phyloP scores from a whole-genome alignment of 768 basidiomycete genomes.

The Grammothele lineata region DNA sequence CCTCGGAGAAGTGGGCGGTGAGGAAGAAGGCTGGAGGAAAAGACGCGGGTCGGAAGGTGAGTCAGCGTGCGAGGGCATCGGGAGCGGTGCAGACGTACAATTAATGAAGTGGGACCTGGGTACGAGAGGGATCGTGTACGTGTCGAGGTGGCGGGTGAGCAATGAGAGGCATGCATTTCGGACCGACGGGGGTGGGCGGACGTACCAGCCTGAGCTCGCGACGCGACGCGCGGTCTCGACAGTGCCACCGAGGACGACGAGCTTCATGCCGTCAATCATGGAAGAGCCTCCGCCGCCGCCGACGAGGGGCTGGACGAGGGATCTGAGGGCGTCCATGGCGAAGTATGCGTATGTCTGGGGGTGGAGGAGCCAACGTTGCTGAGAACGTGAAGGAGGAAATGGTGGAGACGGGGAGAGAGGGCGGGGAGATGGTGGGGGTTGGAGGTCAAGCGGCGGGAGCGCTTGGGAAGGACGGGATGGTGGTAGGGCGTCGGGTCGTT shows the following conservation, averaged over 20 bases:
- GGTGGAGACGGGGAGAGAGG: slow-evolving; percentile 21
- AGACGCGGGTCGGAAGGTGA: slow-evolving; percentile 2
- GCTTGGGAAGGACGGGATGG: slow-evolving; percentile 16
- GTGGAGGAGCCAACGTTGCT: slow-evolving; percentile 37
- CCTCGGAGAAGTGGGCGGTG: slow-evolving; percentile 86
- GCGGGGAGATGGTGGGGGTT: slow-evolving; percentile 20
- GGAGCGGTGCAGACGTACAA: slow-evolving; percentile 47
- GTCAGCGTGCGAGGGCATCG: slow-evolving; percentile 7
- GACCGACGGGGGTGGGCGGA: too few relatives aligned
- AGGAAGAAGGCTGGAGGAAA: slow-evolving; percentile 50
- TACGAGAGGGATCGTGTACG: slow-evolving; percentile 4
- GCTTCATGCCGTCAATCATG: slow-evolving; percentile 85
- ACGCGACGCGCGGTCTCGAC: slow-evolving; percentile 83
- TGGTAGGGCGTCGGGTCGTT: slow-evolving; percentile 10
- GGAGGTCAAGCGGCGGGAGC: slow-evolving; percentile 16
- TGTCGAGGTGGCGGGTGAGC: slow-evolving; percentile 8
- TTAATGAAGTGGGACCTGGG: slow-evolving; percentile 81
- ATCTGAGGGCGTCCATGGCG: slow-evolving; percentile 78
- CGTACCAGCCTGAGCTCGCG: slow-evolving; percentile 78
- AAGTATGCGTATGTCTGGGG: slow-evolving; percentile 10
- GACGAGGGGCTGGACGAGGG: slow-evolving; percentile 76
- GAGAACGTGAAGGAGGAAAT: slow-evolving; percentile 17
- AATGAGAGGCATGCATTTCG: too few relatives aligned
- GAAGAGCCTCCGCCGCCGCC: slow-evolving; percentile 71
- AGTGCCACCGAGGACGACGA: slow-evolving; percentile 83